Evolutionary conservation across 495 filamentous ascomycete species (phyloP), one percentile per base, ranked within the genome.

Genomic region (Umbilicaria muhlenbergii): DNA sequence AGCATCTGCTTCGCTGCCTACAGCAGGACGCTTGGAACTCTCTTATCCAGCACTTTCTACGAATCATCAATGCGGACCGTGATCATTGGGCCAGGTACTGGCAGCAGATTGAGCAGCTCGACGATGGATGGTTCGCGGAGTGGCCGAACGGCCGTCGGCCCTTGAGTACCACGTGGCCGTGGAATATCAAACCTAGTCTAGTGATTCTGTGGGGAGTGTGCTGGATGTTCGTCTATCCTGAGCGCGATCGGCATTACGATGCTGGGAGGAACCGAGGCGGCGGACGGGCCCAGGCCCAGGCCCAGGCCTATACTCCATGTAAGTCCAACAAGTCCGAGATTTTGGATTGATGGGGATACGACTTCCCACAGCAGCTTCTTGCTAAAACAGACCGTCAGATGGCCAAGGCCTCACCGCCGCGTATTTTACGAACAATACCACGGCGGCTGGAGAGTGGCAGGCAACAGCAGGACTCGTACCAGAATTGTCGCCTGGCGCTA

Each of bases 131-230:
- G 54, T 58, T 58, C 24, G 41, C 50, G 24, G 55, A 58, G 34
- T 58, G 55, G 55, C 58, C 63, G 1, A 56, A 63, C 53, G 51
- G 55, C 15, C 53, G 51, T 19, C 60, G 58, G 18, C 67, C 68
- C 8, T 47, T 63, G n/a, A 69, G 60, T 50, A 70, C 69, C 2
- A 74, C 68, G 37, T 68, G 65, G 68, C 67, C 69, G 15, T 73
- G 70, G 69, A 65, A 56, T 24, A 63, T 73, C 48, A 58, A 58
- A 47, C 68, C 69, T 2, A 58, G 66, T 18, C 55, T 73, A 18
- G 59, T 69, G 33, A 66, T 74, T 18, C 51, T 73, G 41, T 74
- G 70, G 70, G 70, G 70, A 8, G 68, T 73, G 5, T 74, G 70
- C 46, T 74, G 70, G 70, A 71, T 70, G 68, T 71, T 70, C 24